Evolutionary conservation across 257 asterid genomes (phyloP).

Genomic region (Ocimum tenuiflorum): DNA sequence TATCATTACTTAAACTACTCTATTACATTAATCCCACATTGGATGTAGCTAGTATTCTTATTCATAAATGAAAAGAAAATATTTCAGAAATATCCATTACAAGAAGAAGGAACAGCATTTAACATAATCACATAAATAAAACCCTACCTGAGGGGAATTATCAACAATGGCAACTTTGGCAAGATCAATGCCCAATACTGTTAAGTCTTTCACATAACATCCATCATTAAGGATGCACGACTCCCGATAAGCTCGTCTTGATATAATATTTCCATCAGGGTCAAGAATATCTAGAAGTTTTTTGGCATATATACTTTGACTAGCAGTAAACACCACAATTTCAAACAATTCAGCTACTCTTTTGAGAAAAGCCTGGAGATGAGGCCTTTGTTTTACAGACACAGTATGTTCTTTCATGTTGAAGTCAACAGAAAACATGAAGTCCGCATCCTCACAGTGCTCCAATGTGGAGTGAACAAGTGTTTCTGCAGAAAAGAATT

Average conservation of each 20-base stretch:
- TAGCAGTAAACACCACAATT: conserved; percentile 85
- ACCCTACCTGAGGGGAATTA: conserved; percentile 85
- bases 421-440: conserved; percentile 79
- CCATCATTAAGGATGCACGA: conserved; percentile 81
- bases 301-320: conserved; percentile 90
- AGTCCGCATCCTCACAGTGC: conserved; percentile 71
- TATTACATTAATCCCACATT: background rate
- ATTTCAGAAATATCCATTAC: conserved; percentile 1
- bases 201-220: conserved; percentile 71
- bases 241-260: conserved; percentile 89
- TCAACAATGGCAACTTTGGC: conserved; percentile 86
- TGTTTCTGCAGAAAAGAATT: conserved; percentile 60
- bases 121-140: background rate
- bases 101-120: conserved; percentile 5
- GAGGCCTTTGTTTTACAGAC: conserved; percentile 83
- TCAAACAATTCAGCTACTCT: conserved; percentile 87
- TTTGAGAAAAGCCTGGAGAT: conserved; percentile 61
- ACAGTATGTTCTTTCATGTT: conserved; percentile 81
- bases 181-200: conserved; percentile 89
- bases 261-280: conserved; percentile 71
- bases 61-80: background rate
- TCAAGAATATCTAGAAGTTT: conserved; percentile 81
- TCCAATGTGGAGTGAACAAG: conserved; percentile 92
- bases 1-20: conserved; percentile 7
- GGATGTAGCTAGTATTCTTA: conserved; percentile 8